Base-by-base conservation (phyloP, 2,329 filamentous ascomycete genomes). In the Ploettnerulaceae sp. region DNA sequence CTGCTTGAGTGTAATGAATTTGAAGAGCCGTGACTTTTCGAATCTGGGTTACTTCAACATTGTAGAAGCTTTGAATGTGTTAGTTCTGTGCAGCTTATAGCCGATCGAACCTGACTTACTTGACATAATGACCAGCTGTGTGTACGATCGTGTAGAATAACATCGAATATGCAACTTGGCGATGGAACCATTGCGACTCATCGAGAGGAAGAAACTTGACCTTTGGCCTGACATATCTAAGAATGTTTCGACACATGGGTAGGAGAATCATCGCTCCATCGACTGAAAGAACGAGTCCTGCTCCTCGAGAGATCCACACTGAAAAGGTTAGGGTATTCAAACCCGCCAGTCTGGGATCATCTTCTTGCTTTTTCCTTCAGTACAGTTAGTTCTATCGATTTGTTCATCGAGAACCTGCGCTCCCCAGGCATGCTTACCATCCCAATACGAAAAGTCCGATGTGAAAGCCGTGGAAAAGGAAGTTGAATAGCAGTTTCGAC, bases 171-270 rank as follows among this genome's bases (percentile, higher is more conserved):
- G 93, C 91, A 33, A 95, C 78, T 67, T 98, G 93, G 55, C 91
- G 79, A 71, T 98, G 93, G 68, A 98, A 94, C 89, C 89, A 98
- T 56, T 90, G 77, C 49, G 89, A 94, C 70, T 98, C 93, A 62
- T 98, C 93, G n/a, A 98, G 76, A 4, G 93, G 93, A 9, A 97
- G 65, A 72, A 86, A 95, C 66, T 81, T 79, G 55, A 95, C 69
- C 72, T 94, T 95, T 20, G 93, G 93, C 54, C 93, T 80, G 47
- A 97, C 67, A 63, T 81, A 85, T 65, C 88, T 81, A 64, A 98
- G 77, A 24, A 97, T 71, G 49, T 91, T 97, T 57, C 93, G 79
- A 73, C 91, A 98, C 73, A 98, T 95, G 5, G 93, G 93, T 49
- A 98, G 74, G 21, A 98, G 70, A 60, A 98, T 95, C 55, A 97